Evolutionary conservation across 2,329 filamentous ascomycete genomes (phyloP).

Genomic region (Arthrinium puccinioides): DNA sequence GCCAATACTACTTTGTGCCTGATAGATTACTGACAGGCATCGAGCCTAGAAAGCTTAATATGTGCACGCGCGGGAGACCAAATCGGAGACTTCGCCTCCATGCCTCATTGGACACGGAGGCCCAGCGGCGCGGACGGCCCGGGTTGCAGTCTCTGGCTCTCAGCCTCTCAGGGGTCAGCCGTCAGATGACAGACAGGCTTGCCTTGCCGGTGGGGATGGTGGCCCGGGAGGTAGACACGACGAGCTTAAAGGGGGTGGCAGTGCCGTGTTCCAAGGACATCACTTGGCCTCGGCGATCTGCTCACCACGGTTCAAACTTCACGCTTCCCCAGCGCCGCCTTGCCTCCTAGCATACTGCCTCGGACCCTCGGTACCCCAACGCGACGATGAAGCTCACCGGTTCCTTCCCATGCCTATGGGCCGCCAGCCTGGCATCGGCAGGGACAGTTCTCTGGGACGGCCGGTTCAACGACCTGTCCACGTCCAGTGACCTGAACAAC

Average conservation of each 20-base stretch:
- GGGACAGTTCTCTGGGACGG: conserved; percentile 53
- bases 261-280: not conserved
- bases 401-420: not conserved
- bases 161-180: too few species aligned
- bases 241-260: not conserved
- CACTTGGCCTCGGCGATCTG: not conserved
- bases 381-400: not conserved
- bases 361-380: not conserved
- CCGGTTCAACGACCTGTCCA: conserved; percentile 46
- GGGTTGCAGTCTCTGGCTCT: too few species aligned
- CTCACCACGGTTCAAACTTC: not conserved
- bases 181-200: too few species aligned
- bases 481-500: conserved; percentile 39
- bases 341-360: not conserved
- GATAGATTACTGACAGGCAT: not conserved
- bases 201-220: too few species aligned
- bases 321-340: not conserved
- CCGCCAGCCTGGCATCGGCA: conserved; percentile 6
- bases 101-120: not conserved
- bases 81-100: not conserved
- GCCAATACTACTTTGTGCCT: not conserved
- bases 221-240: too few species aligned
- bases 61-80: not conserved
- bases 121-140: not conserved
- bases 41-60: not conserved